These are phyloP conservation scores for Hirsutella thompsonii DNA, from an alignment of 2,329 filamentous ascomycete species.

Conservation along the genomic window DNA sequence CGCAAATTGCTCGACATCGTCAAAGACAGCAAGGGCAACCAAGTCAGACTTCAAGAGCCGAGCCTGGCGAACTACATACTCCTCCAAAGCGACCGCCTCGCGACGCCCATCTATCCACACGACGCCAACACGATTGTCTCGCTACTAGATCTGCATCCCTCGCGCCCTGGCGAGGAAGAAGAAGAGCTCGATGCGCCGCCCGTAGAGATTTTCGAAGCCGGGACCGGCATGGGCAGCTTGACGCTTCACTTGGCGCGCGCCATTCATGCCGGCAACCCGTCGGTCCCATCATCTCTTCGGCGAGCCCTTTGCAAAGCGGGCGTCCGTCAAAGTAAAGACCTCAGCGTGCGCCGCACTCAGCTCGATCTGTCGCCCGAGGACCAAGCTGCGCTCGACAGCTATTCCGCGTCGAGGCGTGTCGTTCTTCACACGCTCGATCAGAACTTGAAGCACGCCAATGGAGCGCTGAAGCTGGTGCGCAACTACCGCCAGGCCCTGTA, in stretches of 20 bases:
- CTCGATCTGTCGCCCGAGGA: constrained; percentile 15
- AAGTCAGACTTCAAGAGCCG: constrained; percentile 48
- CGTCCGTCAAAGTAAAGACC: constrained; percentile 5
- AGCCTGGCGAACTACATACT: constrained; percentile 63
- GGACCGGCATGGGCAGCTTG: constrained; percentile 72
- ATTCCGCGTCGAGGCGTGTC: constrained; percentile 43
- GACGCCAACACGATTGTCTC: constrained; percentile 67
- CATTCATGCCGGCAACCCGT: constrained; percentile 59
- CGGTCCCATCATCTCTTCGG: constrained; percentile 29
- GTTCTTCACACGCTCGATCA: constrained; percentile 66
- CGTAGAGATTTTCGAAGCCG: constrained; percentile 70
- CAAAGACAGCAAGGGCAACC: constrained; percentile 31
- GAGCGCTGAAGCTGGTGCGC: constrained; percentile 51
- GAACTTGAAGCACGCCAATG: constrained; percentile 44
- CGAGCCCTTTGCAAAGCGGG: constrained; percentile 13
- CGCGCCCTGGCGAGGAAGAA: constrained; percentile 21
- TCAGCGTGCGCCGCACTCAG: constrained; percentile 6
- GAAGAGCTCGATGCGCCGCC: constrained; percentile 24
- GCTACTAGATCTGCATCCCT: constrained; percentile 60
- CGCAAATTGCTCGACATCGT: constrained; percentile 46
- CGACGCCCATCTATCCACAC: constrained; percentile 65
- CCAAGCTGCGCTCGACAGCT: constrained; percentile 25
- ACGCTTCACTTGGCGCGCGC: constrained; percentile 65
- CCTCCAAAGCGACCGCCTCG: constrained; percentile 46
- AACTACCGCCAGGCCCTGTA: constrained; percentile 62